Conservation (phyloP, 257 asterid species). For the Haberlea rhodopensis region DNA sequence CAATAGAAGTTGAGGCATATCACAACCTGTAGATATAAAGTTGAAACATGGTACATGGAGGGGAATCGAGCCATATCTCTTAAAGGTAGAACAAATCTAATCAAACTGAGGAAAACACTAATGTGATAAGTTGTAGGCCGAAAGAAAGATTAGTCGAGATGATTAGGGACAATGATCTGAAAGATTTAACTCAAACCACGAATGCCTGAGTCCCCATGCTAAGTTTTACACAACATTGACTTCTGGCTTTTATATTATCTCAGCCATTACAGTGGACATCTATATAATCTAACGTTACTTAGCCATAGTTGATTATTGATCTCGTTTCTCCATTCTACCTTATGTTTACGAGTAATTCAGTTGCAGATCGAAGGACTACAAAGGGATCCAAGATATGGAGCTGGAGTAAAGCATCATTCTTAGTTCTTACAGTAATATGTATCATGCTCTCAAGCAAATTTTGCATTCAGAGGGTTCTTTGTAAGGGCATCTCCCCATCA, state of each 20-base stretch:
- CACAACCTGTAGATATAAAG: background rate
- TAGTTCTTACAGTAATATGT: conserved; percentile 70
- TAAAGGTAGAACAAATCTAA: too few species aligned
- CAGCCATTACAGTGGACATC: background rate
- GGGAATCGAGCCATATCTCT: background rate
- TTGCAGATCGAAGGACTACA: conserved; percentile 79
- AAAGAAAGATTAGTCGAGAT: too few species aligned
- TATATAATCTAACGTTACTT: background rate
- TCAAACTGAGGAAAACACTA: background rate
- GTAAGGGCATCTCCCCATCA: conserved; percentile 90
- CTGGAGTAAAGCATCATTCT: conserved; percentile 70
- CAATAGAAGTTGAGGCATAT: background rate
- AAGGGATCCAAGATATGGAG: conserved; percentile 89
- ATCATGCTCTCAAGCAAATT: conserved; percentile 60
- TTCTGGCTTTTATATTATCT: background rate
- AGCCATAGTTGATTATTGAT: background rate
- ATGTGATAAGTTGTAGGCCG: too few species aligned
- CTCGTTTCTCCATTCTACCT: background rate
- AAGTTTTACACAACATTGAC: background rate
- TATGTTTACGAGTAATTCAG: background rate
- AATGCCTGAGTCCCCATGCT: background rate
- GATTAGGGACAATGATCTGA: background rate
- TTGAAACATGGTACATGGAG: background rate
- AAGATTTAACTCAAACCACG: background rate
- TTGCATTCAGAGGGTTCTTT: conserved; percentile 64